Percentiles rank a stretch among this genome's conserved stretches.
Evolutionary conservation across 2,329 filamentous ascomycete genomes (phyloP).

Genomic region (Blastomyces silverae): DNA sequence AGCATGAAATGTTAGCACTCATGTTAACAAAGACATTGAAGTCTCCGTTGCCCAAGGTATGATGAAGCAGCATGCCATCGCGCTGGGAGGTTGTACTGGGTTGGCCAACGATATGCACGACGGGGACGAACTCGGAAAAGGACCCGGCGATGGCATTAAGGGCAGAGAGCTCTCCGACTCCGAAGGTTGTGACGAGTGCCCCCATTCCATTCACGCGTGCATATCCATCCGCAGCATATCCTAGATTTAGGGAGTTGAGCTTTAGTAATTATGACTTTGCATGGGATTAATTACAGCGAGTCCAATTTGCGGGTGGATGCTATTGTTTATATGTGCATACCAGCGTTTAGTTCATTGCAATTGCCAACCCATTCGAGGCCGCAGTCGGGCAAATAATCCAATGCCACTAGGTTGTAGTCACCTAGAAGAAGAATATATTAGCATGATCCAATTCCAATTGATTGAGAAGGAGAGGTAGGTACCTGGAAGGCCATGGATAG

Average conservation of each 20-base stretch:
- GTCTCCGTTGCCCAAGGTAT: constrained; percentile 60
- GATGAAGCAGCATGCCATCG: constrained; percentile 49
- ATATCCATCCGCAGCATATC: constrained; percentile 70
- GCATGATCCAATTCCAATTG: neutral
- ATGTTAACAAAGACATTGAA: constrained; percentile 48
- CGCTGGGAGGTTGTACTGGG: constrained; percentile 43
- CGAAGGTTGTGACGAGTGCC: constrained; percentile 65
- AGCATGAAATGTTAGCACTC: constrained; percentile 45
- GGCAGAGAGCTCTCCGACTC: constrained; percentile 61
- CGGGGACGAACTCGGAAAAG: constrained; percentile 63
- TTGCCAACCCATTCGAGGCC: constrained; percentile 59
- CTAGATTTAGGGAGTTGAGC: constrained; percentile 33
- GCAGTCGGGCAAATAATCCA: constrained; percentile 58
- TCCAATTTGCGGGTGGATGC: constrained; percentile 7
- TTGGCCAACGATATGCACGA: constrained; percentile 56
- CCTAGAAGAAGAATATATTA: constrained; percentile 23
- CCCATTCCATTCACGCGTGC: constrained; percentile 62
- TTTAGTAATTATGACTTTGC: neutral
- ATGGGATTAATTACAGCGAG: neutral
- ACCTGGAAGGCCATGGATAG: constrained; percentile 49
- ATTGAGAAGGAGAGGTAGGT: constrained; percentile 23
- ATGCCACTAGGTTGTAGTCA: constrained; percentile 64
- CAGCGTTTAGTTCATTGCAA: constrained; percentile 66
- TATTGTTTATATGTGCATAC: constrained; percentile 37
- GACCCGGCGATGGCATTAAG: constrained; percentile 68